Base-by-base conservation (phyloP, 2,329 filamentous ascomycete species). In the Aspergillus puulaauensis region DNA sequence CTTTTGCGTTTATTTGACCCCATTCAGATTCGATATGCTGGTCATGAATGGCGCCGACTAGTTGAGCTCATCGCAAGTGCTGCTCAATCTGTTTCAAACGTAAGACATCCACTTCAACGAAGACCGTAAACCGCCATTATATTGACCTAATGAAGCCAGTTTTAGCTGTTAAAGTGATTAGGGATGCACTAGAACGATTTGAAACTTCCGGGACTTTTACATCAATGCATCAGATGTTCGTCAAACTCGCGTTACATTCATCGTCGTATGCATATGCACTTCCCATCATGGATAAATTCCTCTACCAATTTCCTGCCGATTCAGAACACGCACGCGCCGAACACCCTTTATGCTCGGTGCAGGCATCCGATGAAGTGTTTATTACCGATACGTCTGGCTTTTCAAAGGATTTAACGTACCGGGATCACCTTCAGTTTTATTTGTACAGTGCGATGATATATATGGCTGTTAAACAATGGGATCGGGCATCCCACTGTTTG, bases 401-500 rank as follows among this genome's bases (percentile, higher is more conserved):
- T n/a, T 73, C 76, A 12, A 65, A 72, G 3, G 73, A 68, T 40
- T 57, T 81, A 15, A 70, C 70, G n/a, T 73, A 74, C 56, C 70
- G 68, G 50, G 74, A 76, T 39, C 73, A 77, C 43, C 76, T 91
- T 19, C 84, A 89, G 68, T 91, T 91, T 69, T 87, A 89, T 64
- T 72, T 89, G 5, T 73, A 84, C 40, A 80, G 84, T 17, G 88
- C 83, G n/a, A 79, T 89, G 75, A 80, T 88, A 43, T 88, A 86
- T 69, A 85, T 88, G 67, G 79, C 81, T 2, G 72, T 80, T 50
- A 79, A 82, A 57, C 75, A 85, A 60, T 93, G 89, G 88, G 69
- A 74, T 17, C 83, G 82, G 57, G 88, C 89, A 0, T 75, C 81
- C 15, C 80, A 80, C 39, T 85, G 86, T 31, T 80, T 92, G 24